Evolutionary conservation across 768 basidiomycete species (phyloP).

Genomic region (Amanita jacksonii): DNA sequence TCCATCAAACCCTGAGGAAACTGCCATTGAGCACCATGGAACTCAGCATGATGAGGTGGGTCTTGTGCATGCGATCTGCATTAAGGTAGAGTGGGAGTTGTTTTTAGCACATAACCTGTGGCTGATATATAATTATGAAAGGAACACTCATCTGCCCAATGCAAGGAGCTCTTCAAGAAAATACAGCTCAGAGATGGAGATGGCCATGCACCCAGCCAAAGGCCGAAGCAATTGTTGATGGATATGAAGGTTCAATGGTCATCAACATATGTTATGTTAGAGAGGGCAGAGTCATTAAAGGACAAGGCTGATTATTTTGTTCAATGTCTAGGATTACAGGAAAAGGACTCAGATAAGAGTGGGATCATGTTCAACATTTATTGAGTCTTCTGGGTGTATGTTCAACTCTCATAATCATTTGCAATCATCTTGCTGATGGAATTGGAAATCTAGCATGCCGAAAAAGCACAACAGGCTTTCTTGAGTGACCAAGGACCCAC

Average conservation of each 20-base stretch:
- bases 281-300: slow-evolving; percentile 9
- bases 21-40: slow-evolving; percentile 6
- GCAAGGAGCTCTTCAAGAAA: slow-evolving; percentile 16
- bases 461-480: slow-evolving; percentile 23
- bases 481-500: slow-evolving; percentile 19
- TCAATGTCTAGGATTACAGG: too few relatives aligned
- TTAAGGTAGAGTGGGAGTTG: slow-evolving; percentile 15
- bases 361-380: too few relatives aligned
- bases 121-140: too few relatives aligned
- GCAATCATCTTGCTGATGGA: too few relatives aligned
- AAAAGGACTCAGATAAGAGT: too few relatives aligned
- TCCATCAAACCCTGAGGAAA: slow-evolving; percentile 13
- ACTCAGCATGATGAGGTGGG: slow-evolving; percentile 21
- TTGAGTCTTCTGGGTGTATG: too few relatives aligned
- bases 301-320: too few relatives aligned
- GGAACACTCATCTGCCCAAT: slow-evolving; percentile 16
- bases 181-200: slow-evolving; percentile 12
- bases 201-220: not conserved
- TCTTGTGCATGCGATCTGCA: slow-evolving; percentile 16
- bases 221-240: slow-evolving; percentile 11
- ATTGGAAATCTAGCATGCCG: slow-evolving; percentile 21
- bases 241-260: slow-evolving; percentile 20
- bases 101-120: too few relatives aligned
- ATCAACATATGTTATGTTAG: slow-evolving; percentile 18
- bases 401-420: too few relatives aligned